These are phyloP conservation scores for Pyrrhoderma lamaoense DNA, from an alignment of 1,284 basidiomycete genomes.

Conservation along the genomic window DNA sequence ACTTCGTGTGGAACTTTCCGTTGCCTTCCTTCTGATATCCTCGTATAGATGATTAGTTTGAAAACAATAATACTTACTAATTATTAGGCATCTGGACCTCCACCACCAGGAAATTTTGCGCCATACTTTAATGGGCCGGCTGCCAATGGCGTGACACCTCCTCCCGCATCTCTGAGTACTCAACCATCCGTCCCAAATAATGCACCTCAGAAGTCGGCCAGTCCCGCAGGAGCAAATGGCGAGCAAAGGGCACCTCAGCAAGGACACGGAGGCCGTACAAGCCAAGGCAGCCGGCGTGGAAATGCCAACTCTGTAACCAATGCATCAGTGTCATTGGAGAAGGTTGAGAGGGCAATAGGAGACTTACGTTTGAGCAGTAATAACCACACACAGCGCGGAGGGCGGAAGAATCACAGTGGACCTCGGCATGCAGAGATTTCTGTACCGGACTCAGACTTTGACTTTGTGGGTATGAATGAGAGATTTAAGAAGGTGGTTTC, in stretches of 20 bases:
- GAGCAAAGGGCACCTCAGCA: slow-evolving; percentile 19
- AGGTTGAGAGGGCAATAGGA: slow-evolving; percentile 71
- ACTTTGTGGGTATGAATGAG: slow-evolving; percentile 66
- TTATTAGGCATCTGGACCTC: slow-evolving; percentile 30
- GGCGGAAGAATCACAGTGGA: slow-evolving; percentile 35
- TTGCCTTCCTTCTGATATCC: slow-evolving; percentile 51
- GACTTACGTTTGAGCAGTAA: slow-evolving; percentile 53
- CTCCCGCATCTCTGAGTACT: slow-evolving; percentile 21
- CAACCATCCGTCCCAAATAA: slow-evolving; percentile 20
- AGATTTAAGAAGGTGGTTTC: slow-evolving; percentile 65
- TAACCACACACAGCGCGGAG: slow-evolving; percentile 20
- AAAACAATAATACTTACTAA: background rate
- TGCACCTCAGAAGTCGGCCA: slow-evolving; percentile 20
- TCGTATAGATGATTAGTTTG: background rate
- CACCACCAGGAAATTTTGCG: slow-evolving; percentile 20
- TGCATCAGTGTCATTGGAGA: slow-evolving; percentile 68
- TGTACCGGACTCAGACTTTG: slow-evolving; percentile 67
- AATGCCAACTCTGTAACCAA: slow-evolving; percentile 48
- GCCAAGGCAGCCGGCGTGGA: slow-evolving; percentile 9
- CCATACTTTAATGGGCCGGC: slow-evolving; percentile 10
- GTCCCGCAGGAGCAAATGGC: slow-evolving; percentile 20
- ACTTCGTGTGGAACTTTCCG: slow-evolving; percentile 46
- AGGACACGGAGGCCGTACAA: slow-evolving; percentile 14
- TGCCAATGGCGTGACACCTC: slow-evolving; percentile 6
- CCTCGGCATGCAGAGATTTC: slow-evolving; percentile 19